Evolutionary conservation across 306 rosid species (phyloP).

Genomic region (Aeschynomene evenia): DNA sequence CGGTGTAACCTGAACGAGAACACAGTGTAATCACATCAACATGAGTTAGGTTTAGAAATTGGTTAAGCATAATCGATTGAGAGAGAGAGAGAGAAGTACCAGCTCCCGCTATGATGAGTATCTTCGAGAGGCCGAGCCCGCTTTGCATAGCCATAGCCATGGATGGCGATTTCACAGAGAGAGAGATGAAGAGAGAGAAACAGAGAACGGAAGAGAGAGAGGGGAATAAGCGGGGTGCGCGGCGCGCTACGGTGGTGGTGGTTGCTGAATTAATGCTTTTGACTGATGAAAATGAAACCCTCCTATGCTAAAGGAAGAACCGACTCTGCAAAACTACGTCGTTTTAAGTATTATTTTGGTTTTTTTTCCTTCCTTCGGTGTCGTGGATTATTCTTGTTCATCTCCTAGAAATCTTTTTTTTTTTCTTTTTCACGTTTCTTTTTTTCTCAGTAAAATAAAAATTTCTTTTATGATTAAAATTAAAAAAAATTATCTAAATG

Average conservation of each 20-base stretch:
- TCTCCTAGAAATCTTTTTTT: too few relatives aligned
- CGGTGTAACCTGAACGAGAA: slow-evolving; percentile 62
- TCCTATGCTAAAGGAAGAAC: background rate
- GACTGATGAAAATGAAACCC: background rate
- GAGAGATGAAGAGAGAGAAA: background rate
- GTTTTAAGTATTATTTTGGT: too few relatives aligned
- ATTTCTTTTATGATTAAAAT: too few relatives aligned
- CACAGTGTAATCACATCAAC: slow-evolving; percentile 26
- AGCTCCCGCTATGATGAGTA: slow-evolving; percentile 69
- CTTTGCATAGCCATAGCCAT: slow-evolving; percentile 78
- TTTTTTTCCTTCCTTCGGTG: background rate
- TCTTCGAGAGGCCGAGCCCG: slow-evolving; percentile 63
- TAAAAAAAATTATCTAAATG: too few relatives aligned
- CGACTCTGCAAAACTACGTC: background rate
- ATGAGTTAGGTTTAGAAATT: background rate
- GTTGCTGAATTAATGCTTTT: slow-evolving; percentile 1
- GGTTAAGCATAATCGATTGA: background rate
- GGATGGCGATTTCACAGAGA: background rate
- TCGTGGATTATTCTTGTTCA: background rate
- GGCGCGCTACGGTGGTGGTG: background rate
- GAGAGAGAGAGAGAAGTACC: slow-evolving; percentile 33
- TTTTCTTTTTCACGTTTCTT: too few relatives aligned
- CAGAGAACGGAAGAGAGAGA: background rate
- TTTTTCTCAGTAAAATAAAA: too few relatives aligned
- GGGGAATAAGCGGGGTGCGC: background rate